Evolutionary conservation across 495 filamentous ascomycete species (phyloP).

Genomic region (Penicillium canescens): DNA sequence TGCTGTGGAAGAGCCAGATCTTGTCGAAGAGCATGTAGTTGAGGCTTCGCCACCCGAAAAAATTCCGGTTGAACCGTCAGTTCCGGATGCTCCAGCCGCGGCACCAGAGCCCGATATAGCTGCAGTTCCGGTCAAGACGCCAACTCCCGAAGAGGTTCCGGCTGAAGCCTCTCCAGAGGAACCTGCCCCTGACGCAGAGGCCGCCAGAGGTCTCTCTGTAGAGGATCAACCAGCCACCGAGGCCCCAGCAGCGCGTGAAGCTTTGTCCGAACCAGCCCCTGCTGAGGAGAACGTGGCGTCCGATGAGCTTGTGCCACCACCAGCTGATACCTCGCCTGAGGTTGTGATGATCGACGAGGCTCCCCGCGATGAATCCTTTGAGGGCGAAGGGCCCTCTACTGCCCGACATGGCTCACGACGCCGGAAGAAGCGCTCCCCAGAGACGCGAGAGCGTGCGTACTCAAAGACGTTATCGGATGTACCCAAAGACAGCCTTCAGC

Average conservation of each 20-base stretch:
- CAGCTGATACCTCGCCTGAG: conserved; percentile 5
- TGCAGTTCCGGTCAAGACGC: conserved; percentile 3
- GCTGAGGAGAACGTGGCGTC: conserved; percentile 13
- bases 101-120: neutral
- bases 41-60: neutral
- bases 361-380: conserved; percentile 8
- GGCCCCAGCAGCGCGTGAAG: conserved; percentile 3
- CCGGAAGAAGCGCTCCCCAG: conserved; percentile 32
- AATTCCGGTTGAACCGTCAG: conserved; percentile 1
- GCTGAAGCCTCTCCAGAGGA: conserved; percentile 12
- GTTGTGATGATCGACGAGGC: conserved; percentile 4
- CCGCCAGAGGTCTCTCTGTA: conserved; percentile 11
- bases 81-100: conserved; percentile 2
- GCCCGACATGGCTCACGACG: conserved; percentile 20
- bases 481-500: conserved; percentile 26
- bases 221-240: conserved; percentile 16
- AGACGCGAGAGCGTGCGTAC: conserved; percentile 32
- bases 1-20: conserved; percentile 10
- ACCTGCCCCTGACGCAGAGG: conserved; percentile 4
- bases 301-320: conserved; percentile 8
- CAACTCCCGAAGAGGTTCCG: neutral
- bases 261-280: conserved; percentile 1
- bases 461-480: conserved; percentile 42
- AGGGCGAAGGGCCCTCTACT: conserved; percentile 14
- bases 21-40: neutral